Evolutionary conservation across 345 rosid species (phyloP), one percentile per base, ranked within the genome.

Genomic region (Salix suchowensis): DNA sequence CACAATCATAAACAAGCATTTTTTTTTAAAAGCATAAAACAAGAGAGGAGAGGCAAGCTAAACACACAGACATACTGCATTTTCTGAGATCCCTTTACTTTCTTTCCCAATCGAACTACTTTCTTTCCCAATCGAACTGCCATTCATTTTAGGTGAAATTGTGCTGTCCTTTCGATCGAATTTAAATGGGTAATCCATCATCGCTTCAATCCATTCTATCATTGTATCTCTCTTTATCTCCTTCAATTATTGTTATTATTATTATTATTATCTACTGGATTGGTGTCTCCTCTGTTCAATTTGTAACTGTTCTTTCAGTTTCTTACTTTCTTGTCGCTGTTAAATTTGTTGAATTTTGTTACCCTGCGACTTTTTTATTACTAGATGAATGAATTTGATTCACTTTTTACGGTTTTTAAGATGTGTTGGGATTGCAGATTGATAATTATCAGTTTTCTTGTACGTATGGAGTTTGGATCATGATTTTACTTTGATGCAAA

Each of bases 161-260:
- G 48, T 48, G 58, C 60, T 74, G 11, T 65, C 75, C n/a, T 39
- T 70, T 42, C 58, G 71, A 80, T 76, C 82, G 50, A 72, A 58
- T 40, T 37, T 64, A 42, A 54, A 85, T 85, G 82, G 79, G 82
- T 79, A 72, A n/a, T 55, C 68, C 65, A 61, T 76, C 75, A 28
- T 60, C 74, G 39, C 68, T 71, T 74, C 77, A 50, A 71, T 77
- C 44, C 5, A 46, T 72, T 77, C 44, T 11, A 14, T 72, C 80
- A 67, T 37, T 73, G n/a, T 65, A 21, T 21, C 65, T 55, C 13
- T 55, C 62, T 9, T 1, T 58, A 9, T 58, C 24, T 55, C 24
- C 62, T 58, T 11, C 62, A 2, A n/a, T 58, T 58, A 55, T 14
- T 24, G 24, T 30, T 30, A 55, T 14, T 24, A 46, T 19, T 24